These are phyloP conservation scores for Cryptosporidium xiaoi DNA, from an alignment of 169 alveolate genomes.

Conservation along the genomic window DNA sequence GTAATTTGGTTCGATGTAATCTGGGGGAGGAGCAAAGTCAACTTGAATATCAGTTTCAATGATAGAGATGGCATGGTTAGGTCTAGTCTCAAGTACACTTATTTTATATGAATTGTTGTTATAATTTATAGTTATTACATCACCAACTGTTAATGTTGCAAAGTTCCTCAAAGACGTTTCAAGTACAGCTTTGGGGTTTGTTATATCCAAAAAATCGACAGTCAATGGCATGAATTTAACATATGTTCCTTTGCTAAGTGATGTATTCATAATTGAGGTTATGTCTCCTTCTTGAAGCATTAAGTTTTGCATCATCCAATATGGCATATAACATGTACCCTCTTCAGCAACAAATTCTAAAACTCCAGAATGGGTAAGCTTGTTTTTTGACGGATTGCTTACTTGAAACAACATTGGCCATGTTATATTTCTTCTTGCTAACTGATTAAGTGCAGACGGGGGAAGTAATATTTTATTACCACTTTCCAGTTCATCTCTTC, in stretches of 20 bases:
- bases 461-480: slow-evolving; percentile 88
- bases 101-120: slow-evolving; percentile 88
- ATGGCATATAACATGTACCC: slow-evolving; percentile 93
- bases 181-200: slow-evolving; percentile 95
- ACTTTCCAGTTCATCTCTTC: slow-evolving; percentile 86
- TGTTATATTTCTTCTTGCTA: slow-evolving; percentile 87
- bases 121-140: slow-evolving; percentile 89
- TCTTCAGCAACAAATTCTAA: slow-evolving; percentile 94
- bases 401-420: slow-evolving; percentile 90
- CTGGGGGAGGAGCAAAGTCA: slow-evolving; percentile 91
- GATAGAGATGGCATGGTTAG: slow-evolving; percentile 91
- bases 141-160: slow-evolving; percentile 93
- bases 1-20: slow-evolving; percentile 39
- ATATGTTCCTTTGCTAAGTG: slow-evolving; percentile 90
- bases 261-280: slow-evolving; percentile 86
- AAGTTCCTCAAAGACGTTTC: slow-evolving; percentile 92
- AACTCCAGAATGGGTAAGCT: slow-evolving; percentile 92
- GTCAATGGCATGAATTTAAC: slow-evolving; percentile 91
- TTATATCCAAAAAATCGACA: slow-evolving; percentile 91
- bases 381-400: slow-evolving; percentile 81
- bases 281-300: slow-evolving; percentile 89
- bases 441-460: slow-evolving; percentile 85
- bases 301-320: slow-evolving; percentile 94
- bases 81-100: slow-evolving; percentile 89
- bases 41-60: slow-evolving; percentile 95